Base-by-base conservation (phyloP, 2,329 filamentous ascomycete genomes). In the Microdochium bolleyi region DNA sequence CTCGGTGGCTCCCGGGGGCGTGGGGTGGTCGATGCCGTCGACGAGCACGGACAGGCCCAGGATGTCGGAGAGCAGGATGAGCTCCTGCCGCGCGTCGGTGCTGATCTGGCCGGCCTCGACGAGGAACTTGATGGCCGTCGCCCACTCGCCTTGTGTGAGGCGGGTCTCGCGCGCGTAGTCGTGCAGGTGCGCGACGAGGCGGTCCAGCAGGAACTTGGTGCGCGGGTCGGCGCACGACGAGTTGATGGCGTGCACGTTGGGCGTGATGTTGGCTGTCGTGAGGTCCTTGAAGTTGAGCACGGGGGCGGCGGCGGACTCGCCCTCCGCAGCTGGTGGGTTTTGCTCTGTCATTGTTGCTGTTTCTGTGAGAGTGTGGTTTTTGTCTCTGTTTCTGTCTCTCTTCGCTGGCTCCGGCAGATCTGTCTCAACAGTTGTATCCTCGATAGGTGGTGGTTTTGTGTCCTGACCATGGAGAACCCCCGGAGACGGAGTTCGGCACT, bases 21-120 rank as follows among this genome's bases (percentile, higher is more conserved):
- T 92, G 24, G 89, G 89, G 71, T 92, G 88, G 73, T 91, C 87
- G 73, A 94, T 92, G 60, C 78, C 82, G 71, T 94, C 88, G 59
- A 94, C 84, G 3, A 94, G 81, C 54, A 92, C 79, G 22, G 87
- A 91, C 34, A 94, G 80, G 38, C 88, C 89, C 22, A 92, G 78
- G 44, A 89, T 78, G 69, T 94, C 89, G 58, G 85, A 89, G 57
- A 92, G 83, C 38, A 92, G 82, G 67, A 92, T 92, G 73, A 88
- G 91, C 76, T 91, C 87, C 78, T 84, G 58, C 2, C 88, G 79
- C 49, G 89, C 85, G 62, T 89, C 84, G 53, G 74, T 84, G 64
- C 83, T 87, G 54, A 85, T 92, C 67, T 92, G 78, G 3, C 88
- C 89, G 9, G 86, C 84, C 41, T 75, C 73, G 0, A 86, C 88